Percentiles rank a stretch among this genome's conserved stretches.
phyloP scores from a whole-genome alignment of 2,329 filamentous ascomycete species.

The Phialocephala sp. region DNA sequence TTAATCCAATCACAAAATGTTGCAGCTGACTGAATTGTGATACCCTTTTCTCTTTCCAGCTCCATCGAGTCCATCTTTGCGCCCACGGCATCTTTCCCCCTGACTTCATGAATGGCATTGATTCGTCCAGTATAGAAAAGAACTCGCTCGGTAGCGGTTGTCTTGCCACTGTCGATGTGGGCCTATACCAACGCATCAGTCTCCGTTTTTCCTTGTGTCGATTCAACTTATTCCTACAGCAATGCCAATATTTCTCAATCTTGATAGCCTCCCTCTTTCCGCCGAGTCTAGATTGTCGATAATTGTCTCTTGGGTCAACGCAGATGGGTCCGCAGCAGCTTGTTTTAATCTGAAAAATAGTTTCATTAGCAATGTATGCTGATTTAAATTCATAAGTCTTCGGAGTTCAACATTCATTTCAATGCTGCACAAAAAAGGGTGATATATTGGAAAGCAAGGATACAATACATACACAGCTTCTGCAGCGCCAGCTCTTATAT shows the following conservation, averaged over 20 bases:
- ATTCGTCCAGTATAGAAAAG: constrained; percentile 98
- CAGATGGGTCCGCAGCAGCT: constrained; percentile 38
- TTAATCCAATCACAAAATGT: constrained; percentile 98
- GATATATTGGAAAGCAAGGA: background rate
- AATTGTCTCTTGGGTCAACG: constrained; percentile 38
- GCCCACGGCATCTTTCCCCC: constrained; percentile 91
- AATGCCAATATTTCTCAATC: constrained; percentile 96
- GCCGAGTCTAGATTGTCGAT: constrained; percentile 54
- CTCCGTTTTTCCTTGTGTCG: background rate
- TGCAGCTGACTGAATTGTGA: constrained; percentile 97
- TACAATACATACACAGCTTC: constrained; percentile 41
- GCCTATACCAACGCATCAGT: constrained; percentile 58
- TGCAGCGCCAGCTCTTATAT: constrained; percentile 35
- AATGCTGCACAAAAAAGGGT: background rate
- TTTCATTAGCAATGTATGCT: background rate
- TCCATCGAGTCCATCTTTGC: constrained; percentile 99
- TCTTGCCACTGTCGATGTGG: constrained; percentile 98
- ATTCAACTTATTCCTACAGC: constrained; percentile 64
- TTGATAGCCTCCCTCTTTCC: constrained; percentile 78
- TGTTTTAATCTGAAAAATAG: constrained; percentile 36
- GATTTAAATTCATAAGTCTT: background rate
- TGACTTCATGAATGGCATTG: constrained; percentile 95
- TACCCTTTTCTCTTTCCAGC: constrained; percentile 95
- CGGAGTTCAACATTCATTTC: background rate
- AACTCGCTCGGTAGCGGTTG: constrained; percentile 93